Conservation (phyloP, 768 basidiomycete species). For the Suillus placidus region DNA sequence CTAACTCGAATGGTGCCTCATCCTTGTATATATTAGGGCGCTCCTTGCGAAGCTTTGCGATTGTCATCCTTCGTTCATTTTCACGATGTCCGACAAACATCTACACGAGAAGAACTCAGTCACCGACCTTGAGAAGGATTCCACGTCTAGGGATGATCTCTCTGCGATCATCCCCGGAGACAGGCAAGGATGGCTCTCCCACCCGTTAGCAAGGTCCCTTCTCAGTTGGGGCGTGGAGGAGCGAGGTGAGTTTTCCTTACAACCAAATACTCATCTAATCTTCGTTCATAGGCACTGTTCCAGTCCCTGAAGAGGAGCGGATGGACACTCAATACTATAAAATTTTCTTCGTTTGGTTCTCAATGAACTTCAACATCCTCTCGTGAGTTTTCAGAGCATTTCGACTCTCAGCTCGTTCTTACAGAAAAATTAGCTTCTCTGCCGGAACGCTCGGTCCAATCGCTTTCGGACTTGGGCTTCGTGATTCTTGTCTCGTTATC, state of each 20-base stretch:
- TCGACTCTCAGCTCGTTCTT: not conserved
- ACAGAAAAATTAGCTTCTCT: conserved; percentile 52
- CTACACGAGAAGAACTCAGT: conserved; percentile 24
- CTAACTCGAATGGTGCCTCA: not conserved
- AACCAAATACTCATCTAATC: not conserved
- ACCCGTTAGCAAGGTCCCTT: conserved; percentile 20
- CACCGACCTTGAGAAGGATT: conserved; percentile 35
- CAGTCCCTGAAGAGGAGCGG: conserved; percentile 51
- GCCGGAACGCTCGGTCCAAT: conserved; percentile 69
- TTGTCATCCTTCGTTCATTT: conserved; percentile 10
- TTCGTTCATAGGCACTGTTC: conserved; percentile 47
- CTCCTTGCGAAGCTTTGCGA: not conserved
- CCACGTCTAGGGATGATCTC: conserved; percentile 7
- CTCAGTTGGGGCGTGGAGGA: conserved; percentile 38
- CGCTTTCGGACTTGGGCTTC: conserved; percentile 60
- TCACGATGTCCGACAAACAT: conserved; percentile 26
- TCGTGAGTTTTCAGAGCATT: conserved; percentile 37
- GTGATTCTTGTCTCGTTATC: conserved; percentile 66
- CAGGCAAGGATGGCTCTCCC: not conserved
- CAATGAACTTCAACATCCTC: conserved; percentile 67
- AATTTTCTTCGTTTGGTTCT: conserved; percentile 74
- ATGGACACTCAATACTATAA: conserved; percentile 63
- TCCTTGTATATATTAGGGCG: not conserved
- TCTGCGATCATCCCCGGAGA: conserved; percentile 7
- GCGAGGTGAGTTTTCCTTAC: conserved; percentile 20